Conservation (phyloP, 345 rosid species). For the Microthlaspi erraticum region DNA sequence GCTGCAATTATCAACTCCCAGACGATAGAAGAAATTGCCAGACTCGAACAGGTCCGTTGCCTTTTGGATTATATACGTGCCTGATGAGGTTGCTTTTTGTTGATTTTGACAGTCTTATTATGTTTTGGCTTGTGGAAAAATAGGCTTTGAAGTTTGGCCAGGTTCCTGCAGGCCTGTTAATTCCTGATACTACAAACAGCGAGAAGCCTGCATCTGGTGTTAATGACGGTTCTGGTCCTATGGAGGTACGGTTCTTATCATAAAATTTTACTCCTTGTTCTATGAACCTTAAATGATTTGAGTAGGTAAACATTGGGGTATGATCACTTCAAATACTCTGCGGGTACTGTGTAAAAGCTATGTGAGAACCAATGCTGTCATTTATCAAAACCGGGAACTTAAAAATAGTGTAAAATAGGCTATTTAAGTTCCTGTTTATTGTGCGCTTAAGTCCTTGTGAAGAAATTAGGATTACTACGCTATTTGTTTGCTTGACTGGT, state of each 20-base stretch:
- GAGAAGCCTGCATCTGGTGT: conserved; percentile 51
- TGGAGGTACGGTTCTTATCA: conserved; percentile 51
- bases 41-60: conserved; percentile 82
- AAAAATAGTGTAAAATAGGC: conserved; percentile 5
- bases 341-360: conserved; percentile 4
- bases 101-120: conserved; percentile 35
- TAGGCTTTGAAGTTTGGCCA: conserved; percentile 95
- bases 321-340: not conserved
- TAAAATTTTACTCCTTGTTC: not conserved
- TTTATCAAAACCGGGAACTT: not conserved
- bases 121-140: conserved; percentile 36
- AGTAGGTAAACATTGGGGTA: conserved; percentile 3
- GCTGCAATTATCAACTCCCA: conserved; percentile 99
- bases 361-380: not conserved
- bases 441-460: not conserved
- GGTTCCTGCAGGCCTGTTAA: conserved; percentile 81
- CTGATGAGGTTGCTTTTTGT: conserved; percentile 21
- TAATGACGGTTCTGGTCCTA: conserved; percentile 63
- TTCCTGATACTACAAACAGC: conserved; percentile 48
- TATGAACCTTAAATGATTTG: not conserved
- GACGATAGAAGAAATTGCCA: conserved; percentile 98
- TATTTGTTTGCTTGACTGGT: not conserved
- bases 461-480: not conserved
- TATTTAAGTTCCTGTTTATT: not conserved
- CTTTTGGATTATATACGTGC: conserved; percentile 6